phyloP scores from a whole-genome alignment of 2,329 filamentous ascomycete species.

The Ophioceras dolichostomum region DNA sequence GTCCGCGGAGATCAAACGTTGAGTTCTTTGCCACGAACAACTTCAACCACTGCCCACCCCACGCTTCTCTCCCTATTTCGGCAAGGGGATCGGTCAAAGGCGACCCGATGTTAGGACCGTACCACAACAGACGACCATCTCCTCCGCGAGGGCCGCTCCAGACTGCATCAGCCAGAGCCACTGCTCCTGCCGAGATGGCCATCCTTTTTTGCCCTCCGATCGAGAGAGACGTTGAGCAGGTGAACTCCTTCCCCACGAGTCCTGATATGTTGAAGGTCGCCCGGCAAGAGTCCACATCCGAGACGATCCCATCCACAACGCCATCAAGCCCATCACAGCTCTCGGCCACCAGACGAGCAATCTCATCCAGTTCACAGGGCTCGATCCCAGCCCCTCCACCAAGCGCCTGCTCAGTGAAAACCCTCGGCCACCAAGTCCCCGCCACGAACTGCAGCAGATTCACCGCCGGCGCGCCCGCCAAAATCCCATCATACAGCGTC shows the following conservation, averaged over 20 bases:
- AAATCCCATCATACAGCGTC: slow-evolving; percentile 35
- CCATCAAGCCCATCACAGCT: slow-evolving; percentile 30
- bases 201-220: too few species aligned
- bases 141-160: slow-evolving; percentile 4
- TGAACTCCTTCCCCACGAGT: slow-evolving; percentile 10
- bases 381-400: slow-evolving; percentile 3
- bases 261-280: slow-evolving; percentile 14
- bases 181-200: slow-evolving; percentile 3
- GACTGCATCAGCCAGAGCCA: slow-evolving; percentile 6
- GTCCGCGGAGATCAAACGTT: not conserved
- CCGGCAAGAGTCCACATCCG: slow-evolving; percentile 20
- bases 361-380: slow-evolving; percentile 24
- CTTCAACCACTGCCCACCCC: not conserved
- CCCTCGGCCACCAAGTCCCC: slow-evolving; percentile 13
- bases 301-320: slow-evolving; percentile 28
- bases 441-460: slow-evolving; percentile 18
- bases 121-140: slow-evolving; percentile 6
- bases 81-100: not conserved
- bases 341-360: slow-evolving; percentile 20
- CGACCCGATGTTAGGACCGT: slow-evolving; percentile 3
- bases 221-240: too few species aligned
- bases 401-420: slow-evolving; percentile 16
- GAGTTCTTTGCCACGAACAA: not conserved
- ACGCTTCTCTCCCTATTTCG: not conserved
- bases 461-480: slow-evolving; percentile 21